A percentile compares a stretch with the other conserved stretches of the same genome.
Conservation (phyloP, 1,139 yeast species). For the Debaryomyces subglobosus region DNA sequence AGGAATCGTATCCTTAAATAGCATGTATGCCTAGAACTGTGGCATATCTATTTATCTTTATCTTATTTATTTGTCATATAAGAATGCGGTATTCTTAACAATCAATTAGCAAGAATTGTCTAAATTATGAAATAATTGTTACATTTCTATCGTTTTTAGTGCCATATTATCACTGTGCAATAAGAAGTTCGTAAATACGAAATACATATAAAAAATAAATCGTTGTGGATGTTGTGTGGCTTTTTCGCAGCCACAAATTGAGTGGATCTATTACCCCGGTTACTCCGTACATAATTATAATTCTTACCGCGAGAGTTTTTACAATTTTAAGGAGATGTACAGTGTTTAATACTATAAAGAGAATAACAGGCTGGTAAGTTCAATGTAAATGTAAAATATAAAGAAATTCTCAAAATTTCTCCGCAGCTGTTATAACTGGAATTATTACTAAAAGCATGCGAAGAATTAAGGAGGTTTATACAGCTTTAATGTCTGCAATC, state of each 20-base stretch:
- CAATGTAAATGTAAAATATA: too few species aligned
- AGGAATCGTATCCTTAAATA: not conserved
- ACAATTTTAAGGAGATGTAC: too few species aligned
- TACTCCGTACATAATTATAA: too few species aligned
- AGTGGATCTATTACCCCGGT: not conserved
- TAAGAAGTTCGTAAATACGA: not conserved
- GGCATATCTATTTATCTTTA: not conserved
- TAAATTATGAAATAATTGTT: not conserved
- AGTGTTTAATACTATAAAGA: too few species aligned
- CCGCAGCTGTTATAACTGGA: too few species aligned
- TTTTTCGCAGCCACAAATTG: not conserved
- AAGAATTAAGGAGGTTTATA: not conserved
- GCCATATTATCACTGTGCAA: too few species aligned
- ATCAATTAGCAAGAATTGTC: not conserved
- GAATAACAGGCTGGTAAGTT: too few species aligned
- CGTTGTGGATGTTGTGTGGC: not conserved
- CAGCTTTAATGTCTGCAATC: constrained; percentile 8
- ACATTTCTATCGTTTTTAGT: not conserved
- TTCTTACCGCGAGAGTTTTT: too few species aligned
- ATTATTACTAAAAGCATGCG: too few species aligned
- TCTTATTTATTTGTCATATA: not conserved
- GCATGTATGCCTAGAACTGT: not conserved
- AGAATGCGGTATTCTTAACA: not conserved
- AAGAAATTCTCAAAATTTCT: too few species aligned
- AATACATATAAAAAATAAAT: not conserved